phyloP scores from a whole-genome alignment of 2,329 filamentous ascomycete species.

The Aureobasidium sp. region DNA sequence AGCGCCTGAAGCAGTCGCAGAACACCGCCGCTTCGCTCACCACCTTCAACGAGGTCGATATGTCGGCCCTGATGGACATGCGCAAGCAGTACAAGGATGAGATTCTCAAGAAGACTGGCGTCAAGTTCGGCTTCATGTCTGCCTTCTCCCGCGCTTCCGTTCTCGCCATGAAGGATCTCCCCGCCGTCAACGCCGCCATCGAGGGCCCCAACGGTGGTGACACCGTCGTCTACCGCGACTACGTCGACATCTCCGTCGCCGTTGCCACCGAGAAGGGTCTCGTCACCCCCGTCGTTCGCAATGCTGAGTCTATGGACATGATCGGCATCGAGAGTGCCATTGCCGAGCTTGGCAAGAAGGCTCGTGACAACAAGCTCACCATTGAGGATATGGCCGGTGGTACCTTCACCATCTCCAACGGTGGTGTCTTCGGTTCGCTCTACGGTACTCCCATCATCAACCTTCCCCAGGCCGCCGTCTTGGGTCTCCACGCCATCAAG shows the following conservation, averaged over 20 bases:
- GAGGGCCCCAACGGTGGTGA: conserved; percentile 92
- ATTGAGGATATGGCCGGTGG: conserved; percentile 99
- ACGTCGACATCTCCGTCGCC: conserved; percentile 94
- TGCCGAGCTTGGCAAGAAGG: conserved; percentile 93
- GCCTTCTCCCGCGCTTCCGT: conserved; percentile 87
- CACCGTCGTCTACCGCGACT: conserved; percentile 96
- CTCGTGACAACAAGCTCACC: conserved; percentile 89
- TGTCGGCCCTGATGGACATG: conserved; percentile 96
- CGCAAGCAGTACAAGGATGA: conserved; percentile 97
- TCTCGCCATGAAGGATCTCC: conserved; percentile 90
- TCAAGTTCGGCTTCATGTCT: conserved; percentile 99
- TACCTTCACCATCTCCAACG: conserved; percentile 96
- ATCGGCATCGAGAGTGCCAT: conserved; percentile 85
- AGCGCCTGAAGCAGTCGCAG: conserved; percentile 97
- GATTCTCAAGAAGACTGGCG: conserved; percentile 86
- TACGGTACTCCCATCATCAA: conserved; percentile 99
- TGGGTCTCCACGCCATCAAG: conserved; percentile 95
- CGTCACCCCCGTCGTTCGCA: conserved; percentile 92
- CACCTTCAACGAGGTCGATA: conserved; percentile 99
- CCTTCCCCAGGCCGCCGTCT: conserved; percentile 80
- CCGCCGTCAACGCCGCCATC: conserved; percentile 91
- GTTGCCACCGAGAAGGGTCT: conserved; percentile 97
- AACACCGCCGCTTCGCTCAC: conserved; percentile 96
- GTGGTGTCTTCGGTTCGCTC: conserved; percentile 91
- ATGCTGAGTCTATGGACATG: conserved; percentile 82